Percentiles rank a stretch among this genome's conserved stretches.
These are phyloP conservation scores for Alopecurus myosuroides DNA, from an alignment of 176 grass and related monocot species.

Conservation along the genomic window DNA sequence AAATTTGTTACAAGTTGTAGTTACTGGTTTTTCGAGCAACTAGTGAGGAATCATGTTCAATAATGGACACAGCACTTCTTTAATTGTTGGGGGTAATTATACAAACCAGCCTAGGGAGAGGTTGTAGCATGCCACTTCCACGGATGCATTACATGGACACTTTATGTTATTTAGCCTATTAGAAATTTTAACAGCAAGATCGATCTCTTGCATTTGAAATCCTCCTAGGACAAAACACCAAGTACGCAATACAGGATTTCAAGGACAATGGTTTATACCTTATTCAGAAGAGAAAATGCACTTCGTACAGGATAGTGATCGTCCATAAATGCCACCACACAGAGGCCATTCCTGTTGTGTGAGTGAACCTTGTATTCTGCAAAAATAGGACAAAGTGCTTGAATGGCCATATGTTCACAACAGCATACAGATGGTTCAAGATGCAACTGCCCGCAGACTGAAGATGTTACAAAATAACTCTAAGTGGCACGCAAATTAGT, in stretches of 20 bases:
- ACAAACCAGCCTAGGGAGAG: background rate
- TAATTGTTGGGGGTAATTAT: background rate
- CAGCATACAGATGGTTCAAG: background rate
- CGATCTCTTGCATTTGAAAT: background rate
- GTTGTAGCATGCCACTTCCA: background rate
- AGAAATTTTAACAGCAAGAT: background rate
- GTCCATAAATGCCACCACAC: slow-evolving; percentile 86
- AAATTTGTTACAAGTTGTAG: background rate
- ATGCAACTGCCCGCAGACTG: background rate
- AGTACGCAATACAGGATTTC: background rate
- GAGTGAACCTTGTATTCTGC: slow-evolving; percentile 92
- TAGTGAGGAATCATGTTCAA: background rate
- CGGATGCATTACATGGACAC: background rate
- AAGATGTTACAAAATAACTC: background rate
- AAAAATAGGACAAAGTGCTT: background rate
- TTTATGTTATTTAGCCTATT: background rate
- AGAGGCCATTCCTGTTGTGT: slow-evolving; percentile 84
- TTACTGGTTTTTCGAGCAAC: background rate
- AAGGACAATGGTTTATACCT: slow-evolving; percentile 31
- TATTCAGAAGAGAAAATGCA: slow-evolving; percentile 91
- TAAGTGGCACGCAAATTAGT: background rate
- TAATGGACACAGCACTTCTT: background rate
- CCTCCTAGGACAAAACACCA: background rate
- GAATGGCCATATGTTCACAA: background rate
- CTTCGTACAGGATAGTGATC: slow-evolving; percentile 95